Base-by-base conservation (phyloP, 495 filamentous ascomycete genomes). In the Tirmania nivea region DNA sequence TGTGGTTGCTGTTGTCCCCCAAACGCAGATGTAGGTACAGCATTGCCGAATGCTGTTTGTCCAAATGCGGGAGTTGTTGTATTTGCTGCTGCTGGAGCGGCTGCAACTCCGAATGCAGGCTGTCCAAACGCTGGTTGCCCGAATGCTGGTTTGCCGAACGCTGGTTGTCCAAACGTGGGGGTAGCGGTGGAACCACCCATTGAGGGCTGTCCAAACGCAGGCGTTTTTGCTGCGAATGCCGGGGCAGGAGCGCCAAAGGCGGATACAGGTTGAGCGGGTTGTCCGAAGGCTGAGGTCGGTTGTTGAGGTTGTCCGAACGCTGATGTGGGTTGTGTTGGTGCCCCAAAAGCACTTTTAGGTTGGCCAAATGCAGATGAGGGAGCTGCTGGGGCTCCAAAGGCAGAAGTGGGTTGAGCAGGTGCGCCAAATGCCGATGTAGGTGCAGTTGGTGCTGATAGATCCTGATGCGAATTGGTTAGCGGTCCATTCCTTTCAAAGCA, bases 51-150 rank as follows among this genome's bases (percentile, higher is more conserved):
- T 25, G 63, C 60, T 14, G 68, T 53, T 36, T 66, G 63, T 1
- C 65, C 66, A 37, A 67, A 65, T 12, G 59, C 54, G 1, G 59
- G 48, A 4, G 52, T 37, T 34, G 63, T 59, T n/a, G 68, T 54
- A 34, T 65, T 60, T 1, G 59, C 55, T 54, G 58, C 47, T 52
- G 53, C n/a, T 11, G 65, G 54, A 2, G 67, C 58, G 39, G 39
- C 39, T 19, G 39, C 3, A 48, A 64, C 57, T 1, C 66, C 64
- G 51, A 67, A 64, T 25, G 58, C 54, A 11, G 52, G 47, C 59
- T 70, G 70, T 7, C 69, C 70, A 53, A 72, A 68, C 6, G 63
- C 55, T n/a, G 69, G 64, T 51, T 67, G 56, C 45, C 9, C 59
- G 59, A 48, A 63, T 34, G 60, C 55, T 20, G 61, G 60, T 35